Evolutionary conservation across 192 early-diverging fungal species (phyloP), one percentile per base, ranked within the genome.

Genomic region (Gryganskiella cystojenkinii): DNA sequence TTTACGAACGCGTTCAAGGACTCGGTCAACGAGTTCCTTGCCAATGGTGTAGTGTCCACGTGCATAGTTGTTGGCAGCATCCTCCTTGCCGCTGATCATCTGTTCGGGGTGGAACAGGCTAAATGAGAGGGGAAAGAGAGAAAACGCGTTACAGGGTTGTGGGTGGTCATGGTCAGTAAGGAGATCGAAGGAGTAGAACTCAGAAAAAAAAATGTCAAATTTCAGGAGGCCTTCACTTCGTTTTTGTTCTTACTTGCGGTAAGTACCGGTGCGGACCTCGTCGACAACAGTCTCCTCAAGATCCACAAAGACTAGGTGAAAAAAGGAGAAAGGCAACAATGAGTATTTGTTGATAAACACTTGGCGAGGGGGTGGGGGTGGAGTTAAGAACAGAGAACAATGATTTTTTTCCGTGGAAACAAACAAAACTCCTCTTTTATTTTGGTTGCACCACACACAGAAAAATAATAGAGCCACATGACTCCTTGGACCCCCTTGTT

Each of bases 31-130:
- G 76, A 98, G 91, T 83, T 98, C 98, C 91, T 99, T 99, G 71
- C 98, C 98, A 70, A 99, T 94, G 64, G 98, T 99, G 91, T 98
- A 99, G 84, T 99, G 96, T 80, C 98, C 98, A 89, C 98, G 96
- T 59, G 98, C 98, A 81, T 99, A 99, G 92, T 99, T 99, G 90
- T 99, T 98, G 74, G 98, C 98, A 15, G 98, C 98, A 82, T 99
- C 98, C 86, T 99, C 98, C 91, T 99, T 99, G 80, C 98, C 98
- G 70, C 94, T 96, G 86, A 99, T 98, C 80, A 99, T 88, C 92
- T 99, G 98, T 81, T 98, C 96, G 34, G 87, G 87, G 56, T 88
- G 87, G 67, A 88, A 88, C 3, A 88, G 70, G 58, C 74, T 78
- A 49, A 30, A 22, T 25, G 25, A 0, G 33, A 30, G 30, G 3